A percentile compares a stretch with the other conserved stretches of the same genome.
Conservation (phyloP, 208 protist genomes). For the Crithidia sp. region DNA sequence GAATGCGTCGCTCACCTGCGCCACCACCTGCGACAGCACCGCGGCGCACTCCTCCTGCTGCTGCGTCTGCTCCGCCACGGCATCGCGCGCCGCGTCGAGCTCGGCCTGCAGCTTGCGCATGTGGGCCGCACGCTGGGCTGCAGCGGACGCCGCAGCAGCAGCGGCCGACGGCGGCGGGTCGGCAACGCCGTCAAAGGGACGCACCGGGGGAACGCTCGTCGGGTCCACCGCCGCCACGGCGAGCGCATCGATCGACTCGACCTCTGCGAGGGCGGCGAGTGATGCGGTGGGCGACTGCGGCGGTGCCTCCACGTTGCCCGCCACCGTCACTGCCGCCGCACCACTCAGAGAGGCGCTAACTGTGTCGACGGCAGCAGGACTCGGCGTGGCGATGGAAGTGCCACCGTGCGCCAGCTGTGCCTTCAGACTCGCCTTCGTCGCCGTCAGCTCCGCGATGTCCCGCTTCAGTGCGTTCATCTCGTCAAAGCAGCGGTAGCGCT, state of each 20-base stretch:
- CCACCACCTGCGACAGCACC: slow-evolving; percentile 38
- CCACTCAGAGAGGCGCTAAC: not conserved
- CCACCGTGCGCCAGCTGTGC: slow-evolving; percentile 9
- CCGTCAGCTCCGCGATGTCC: slow-evolving; percentile 39
- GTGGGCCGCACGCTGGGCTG: not conserved
- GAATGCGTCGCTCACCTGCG: slow-evolving; percentile 49
- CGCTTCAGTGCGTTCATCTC: slow-evolving; percentile 60
- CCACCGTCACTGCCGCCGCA: not conserved
- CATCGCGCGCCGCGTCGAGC: slow-evolving; percentile 33
- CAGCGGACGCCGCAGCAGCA: slow-evolving; percentile 4
- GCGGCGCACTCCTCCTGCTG: slow-evolving; percentile 21
- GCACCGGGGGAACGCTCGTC: not conserved
- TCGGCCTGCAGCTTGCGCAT: slow-evolving; percentile 25
- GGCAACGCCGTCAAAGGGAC: not conserved
- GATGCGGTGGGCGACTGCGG: slow-evolving; percentile 9
- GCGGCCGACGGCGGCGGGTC: not conserved
- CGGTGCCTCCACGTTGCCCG: not conserved
- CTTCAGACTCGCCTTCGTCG: slow-evolving; percentile 29
- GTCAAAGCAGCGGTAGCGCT: slow-evolving; percentile 61
- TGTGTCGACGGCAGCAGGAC: not conserved
- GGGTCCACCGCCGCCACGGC: not conserved
- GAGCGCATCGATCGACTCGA: slow-evolving; percentile 15
- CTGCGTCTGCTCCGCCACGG: slow-evolving; percentile 33
- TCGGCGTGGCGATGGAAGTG: not conserved
- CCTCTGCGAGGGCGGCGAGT: slow-evolving; percentile 13